phyloP scores from a whole-genome alignment of 768 basidiomycete genomes.

The Phylloporus sp. region DNA sequence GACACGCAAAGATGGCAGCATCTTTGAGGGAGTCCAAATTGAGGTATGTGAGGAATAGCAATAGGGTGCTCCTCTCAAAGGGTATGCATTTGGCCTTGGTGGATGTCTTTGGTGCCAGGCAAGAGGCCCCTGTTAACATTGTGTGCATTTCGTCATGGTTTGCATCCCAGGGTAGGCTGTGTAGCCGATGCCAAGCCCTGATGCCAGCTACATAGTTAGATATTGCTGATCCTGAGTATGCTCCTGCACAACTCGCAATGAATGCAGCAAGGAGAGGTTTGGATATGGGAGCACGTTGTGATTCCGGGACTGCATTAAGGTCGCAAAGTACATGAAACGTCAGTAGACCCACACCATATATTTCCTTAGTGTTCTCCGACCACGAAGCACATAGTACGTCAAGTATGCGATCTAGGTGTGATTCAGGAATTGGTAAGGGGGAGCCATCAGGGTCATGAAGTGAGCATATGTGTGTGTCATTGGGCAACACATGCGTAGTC shows the following conservation, averaged over 20 bases:
- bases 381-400: not conserved
- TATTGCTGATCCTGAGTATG: too few species aligned
- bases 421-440: not conserved
- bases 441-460: not conserved
- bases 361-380: slow-evolving; percentile 4
- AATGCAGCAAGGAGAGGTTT: too few species aligned
- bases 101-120: not conserved
- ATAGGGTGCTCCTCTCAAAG: not conserved
- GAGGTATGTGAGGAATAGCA: not conserved
- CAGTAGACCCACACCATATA: slow-evolving; percentile 39
- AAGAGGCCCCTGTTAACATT: not conserved
- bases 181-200: too few species aligned
- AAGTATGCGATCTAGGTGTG: not conserved
- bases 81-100: not conserved
- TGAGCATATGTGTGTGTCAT: too few species aligned
- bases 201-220: too few species aligned
- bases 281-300: too few species aligned
- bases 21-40: not conserved
- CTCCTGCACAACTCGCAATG: too few species aligned
- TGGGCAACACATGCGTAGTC: not conserved
- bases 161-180: too few species aligned
- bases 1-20: not conserved
- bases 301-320: not conserved
- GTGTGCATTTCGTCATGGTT: too few species aligned
- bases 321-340: slow-evolving; percentile 38